Evolutionary conservation across 371 early-diverging fungal species (phyloP), one percentile per base, ranked within the genome.

Genomic region (Mortierella sp.): DNA sequence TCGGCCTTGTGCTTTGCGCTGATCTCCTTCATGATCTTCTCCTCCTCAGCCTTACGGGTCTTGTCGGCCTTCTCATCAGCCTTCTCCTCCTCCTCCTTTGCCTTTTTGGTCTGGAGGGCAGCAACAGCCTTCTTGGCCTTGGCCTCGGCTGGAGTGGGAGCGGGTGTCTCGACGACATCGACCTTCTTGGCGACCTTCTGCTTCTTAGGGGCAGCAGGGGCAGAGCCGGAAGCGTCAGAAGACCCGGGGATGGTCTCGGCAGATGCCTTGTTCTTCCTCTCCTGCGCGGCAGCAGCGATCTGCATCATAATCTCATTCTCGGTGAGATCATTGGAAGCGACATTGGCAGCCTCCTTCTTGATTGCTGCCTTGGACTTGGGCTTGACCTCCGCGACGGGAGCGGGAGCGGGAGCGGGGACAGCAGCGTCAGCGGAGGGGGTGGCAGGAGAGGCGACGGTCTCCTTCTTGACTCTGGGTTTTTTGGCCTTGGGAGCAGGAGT

Each of bases 281-380:
- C 67, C 68, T 34, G 31, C 48, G 71, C 31, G 13, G 52, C 48
- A 37, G 40, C 50, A 50, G 63, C 45, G 50, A 45, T 64, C 39
- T 37, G 34, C 48, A 39, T 26, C 48, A 64, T 71, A 26, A 48
- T 70, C 31, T 69, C 40, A 19, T 52, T 41, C 55, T 55, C 69
- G 14, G 31, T 55, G 31, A 55, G 31, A 55, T 70, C 55, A 61
- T 76, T 76, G 29, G 66, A 47, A 31, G 53, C 47, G n/a, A 19
- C 47, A 1, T 68, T 77, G 45, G 44, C 61, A 34, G 58, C 52
- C 24, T 64, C 64, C 43, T 68, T 52, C 53, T 79, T 77, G 64
- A 44, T 41, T 40, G 26, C 58, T 24, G 66, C 52, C 70, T 70
- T 71, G 72, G 39, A 55, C 55, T 43, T 64, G 48, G 34, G 61